phyloP scores from a whole-genome alignment of 1,284 basidiomycete genomes.

The Ustilago xerochloae region DNA sequence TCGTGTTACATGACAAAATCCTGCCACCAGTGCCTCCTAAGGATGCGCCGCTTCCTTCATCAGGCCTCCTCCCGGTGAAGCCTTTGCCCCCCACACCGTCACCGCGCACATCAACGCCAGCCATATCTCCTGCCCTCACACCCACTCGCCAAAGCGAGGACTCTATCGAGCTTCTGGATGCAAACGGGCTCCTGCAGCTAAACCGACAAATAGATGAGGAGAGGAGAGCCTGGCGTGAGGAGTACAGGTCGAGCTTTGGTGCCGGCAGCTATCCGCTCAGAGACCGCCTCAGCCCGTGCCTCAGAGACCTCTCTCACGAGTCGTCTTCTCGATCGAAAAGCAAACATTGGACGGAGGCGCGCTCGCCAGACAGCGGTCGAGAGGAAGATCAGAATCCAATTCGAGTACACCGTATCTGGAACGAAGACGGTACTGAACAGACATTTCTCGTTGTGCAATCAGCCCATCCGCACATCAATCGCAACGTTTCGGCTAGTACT shows the following conservation, averaged over 20 bases:
- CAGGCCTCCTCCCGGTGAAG: neutral
- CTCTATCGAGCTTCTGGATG: conserved; percentile 17
- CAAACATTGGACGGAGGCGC: neutral
- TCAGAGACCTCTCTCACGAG: conserved; percentile 6
- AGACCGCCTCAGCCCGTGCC: conserved; percentile 18
- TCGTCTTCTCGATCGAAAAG: too few relatives aligned
- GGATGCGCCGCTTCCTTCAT: neutral
- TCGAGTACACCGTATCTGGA: conserved; percentile 20
- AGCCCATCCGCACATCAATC: conserved; percentile 4
- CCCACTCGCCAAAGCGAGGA: conserved; percentile 1
- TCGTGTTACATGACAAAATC: conserved; percentile 17
- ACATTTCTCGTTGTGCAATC: conserved; percentile 21
- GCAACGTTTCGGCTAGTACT: conserved; percentile 8
- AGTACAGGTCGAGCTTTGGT: conserved; percentile 15
- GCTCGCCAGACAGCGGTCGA: neutral
- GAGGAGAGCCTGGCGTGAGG: conserved; percentile 24
- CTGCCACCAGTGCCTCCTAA: conserved; percentile 26
- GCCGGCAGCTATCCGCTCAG: neutral
- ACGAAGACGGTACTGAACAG: conserved; percentile 16
- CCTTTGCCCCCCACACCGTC: conserved; percentile 7
- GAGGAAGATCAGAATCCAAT: neutral
- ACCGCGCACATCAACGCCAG: conserved; percentile 3
- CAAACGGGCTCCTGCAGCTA: conserved; percentile 13
- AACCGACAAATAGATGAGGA: conserved; percentile 21
- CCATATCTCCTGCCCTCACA: neutral